These are phyloP conservation scores for Aureobasidium melanogenum DNA, from an alignment of 2,329 filamentous ascomycete species.

Conservation along the genomic window DNA sequence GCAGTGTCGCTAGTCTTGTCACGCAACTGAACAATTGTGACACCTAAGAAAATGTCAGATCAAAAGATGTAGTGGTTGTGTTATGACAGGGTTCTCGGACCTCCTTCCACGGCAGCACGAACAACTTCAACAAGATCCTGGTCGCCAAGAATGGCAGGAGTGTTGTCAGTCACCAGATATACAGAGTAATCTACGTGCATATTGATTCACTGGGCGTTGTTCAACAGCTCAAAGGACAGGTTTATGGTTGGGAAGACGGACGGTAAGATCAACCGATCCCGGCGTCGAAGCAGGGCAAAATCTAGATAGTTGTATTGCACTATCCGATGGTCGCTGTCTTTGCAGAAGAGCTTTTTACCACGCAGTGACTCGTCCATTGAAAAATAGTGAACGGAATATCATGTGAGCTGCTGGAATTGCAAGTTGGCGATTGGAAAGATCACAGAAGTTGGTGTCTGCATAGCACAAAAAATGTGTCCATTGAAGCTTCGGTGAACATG, in stretches of 20 bases:
- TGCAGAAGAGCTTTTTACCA: not conserved
- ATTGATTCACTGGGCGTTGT: conserved; percentile 15
- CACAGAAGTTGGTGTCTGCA: not conserved
- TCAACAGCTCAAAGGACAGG: not conserved
- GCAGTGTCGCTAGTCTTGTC: conserved; percentile 77
- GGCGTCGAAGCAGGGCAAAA: conserved; percentile 2
- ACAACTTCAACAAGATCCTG: conserved; percentile 66
- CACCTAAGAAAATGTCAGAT: conserved; percentile 36
- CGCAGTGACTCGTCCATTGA: no score
- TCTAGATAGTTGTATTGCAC: not conserved
- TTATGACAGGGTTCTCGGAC: conserved; percentile 28
- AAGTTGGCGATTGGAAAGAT: not conserved
- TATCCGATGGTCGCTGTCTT: not conserved
- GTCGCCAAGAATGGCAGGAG: conserved; percentile 67
- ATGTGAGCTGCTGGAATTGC: not conserved
- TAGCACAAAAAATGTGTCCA: not conserved
- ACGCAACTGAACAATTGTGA: conserved; percentile 79
- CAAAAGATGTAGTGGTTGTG: not conserved
- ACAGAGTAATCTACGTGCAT: conserved; percentile 61
- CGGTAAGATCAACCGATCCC: not conserved
- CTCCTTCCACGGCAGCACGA: conserved; percentile 64
- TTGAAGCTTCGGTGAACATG: not conserved
- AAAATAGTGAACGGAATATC: not conserved
- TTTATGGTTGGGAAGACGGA: not conserved
- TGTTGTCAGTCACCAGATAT: conserved; percentile 90